Percentiles rank a stretch among this genome's conserved stretches.
phyloP scores from a whole-genome alignment of 2,329 filamentous ascomycete genomes.

The Elsinoe arachidis region DNA sequence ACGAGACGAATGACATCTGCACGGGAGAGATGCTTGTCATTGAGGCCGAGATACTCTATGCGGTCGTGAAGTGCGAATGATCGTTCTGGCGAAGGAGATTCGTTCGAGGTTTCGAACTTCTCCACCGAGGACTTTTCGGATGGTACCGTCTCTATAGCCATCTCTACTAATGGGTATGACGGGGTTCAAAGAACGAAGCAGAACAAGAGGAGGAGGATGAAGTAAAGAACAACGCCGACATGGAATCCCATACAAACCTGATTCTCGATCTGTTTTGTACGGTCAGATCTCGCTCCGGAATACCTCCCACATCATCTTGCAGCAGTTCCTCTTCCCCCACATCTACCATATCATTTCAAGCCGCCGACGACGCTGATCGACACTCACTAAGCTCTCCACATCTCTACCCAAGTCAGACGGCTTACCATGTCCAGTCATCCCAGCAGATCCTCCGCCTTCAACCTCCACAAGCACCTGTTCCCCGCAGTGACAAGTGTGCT shows the following conservation, averaged over 20 bases:
- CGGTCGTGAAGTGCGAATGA: conserved; percentile 7
- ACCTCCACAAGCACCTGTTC: no score
- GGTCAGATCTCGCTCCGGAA: conserved; percentile 1
- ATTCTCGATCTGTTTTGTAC: not conserved
- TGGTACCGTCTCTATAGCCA: not conserved
- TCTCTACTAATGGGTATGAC: not conserved
- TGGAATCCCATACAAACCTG: not conserved
- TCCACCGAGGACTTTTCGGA: not conserved
- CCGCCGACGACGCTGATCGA: conserved; percentile 8
- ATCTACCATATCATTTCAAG: not conserved
- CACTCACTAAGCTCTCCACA: not conserved
- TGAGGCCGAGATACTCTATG: conserved; percentile 9
- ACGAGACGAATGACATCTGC: conserved; percentile 13
- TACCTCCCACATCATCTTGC: conserved; percentile 1
- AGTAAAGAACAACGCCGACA: not conserved
- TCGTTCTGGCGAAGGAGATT: conserved; percentile 3
- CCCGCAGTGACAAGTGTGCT: not conserved
- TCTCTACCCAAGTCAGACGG: not conserved
- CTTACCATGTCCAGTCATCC: not conserved
- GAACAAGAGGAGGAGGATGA: not conserved
- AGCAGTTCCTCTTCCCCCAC: not conserved
- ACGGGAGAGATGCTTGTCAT: conserved; percentile 14
- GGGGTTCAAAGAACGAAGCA: not conserved
- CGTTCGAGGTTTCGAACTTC: not conserved
- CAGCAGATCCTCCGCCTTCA: not conserved